Base-by-base conservation (phyloP, 768 basidiomycete genomes). In the Phaffia tasmanica region DNA sequence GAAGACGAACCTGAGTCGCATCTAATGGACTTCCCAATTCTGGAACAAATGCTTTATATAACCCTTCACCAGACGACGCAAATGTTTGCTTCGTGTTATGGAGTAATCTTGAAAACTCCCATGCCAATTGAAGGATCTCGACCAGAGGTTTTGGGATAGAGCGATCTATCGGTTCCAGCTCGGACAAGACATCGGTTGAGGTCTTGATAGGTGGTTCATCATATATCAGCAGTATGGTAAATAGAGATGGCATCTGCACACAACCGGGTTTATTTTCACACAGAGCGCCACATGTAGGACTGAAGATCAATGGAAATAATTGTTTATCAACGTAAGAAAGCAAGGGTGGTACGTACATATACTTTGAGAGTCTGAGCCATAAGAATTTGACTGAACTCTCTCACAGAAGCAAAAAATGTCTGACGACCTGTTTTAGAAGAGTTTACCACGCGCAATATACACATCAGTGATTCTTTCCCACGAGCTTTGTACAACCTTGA, bases 361-460 rank as follows among this genome's bases (percentile, higher is more conserved):
- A 90, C 89, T 23, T 78, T 74, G 55, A 92, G 80, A 73, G 90
- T 85, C 74, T 77, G 80, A 32, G 80, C 72, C 0, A 83, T 80
- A 81, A 88, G 86, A 60, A 86, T 84, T 7, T 84, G 82, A 0
- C 87, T 84, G 75, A 85, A 86, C 0, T 81, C 75, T 46, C 89
- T 87, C 62, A 92, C 86, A 4, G 89, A 88, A 0, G 89, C 89
- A 15, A 86, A 85, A 77, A 89, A 90, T 2, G 89, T 91, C 74
- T 92, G 89, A 15, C 88, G 83, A 42, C 35, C 35, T 42, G 35
- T 42, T 42, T 5, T 42, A 42, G 11, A 42, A 42, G 11, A 42
- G 11, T 11, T 4, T 5, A 42, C 11, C 35, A 42, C 11, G 11
- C 11, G 35, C 35, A 42, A 5, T 42, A 11, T 11, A 4, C 4